Base-by-base conservation (phyloP, 306 rosid genomes). In the Casuarina glauca region DNA sequence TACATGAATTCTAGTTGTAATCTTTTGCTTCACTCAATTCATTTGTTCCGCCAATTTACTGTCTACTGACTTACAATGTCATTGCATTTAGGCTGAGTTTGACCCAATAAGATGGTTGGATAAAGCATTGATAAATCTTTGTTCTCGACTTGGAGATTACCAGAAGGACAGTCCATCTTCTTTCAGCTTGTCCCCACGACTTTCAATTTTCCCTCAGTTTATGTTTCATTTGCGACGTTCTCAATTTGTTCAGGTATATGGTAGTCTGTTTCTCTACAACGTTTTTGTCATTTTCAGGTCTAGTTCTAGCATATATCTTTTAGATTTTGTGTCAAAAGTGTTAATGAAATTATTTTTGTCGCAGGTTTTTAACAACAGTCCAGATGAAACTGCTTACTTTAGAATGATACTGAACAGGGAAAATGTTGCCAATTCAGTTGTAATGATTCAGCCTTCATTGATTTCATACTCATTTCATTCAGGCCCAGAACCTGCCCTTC, bases 101-200 rank as follows among this genome's bases (percentile, higher is more conserved):
- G 99, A 95, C 81, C 99, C 99, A 79, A 88, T 95, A 82, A 87
- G 98, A 87, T 95, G 99, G 99, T 73, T 95, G 91, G 99, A 95
- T 81, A 95, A 93, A 86, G 86, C 99, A 78, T 82, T 95, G 83
- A 95, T 95, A 82, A 91, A 88, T 82, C 61, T 95, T 74, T 93
- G 99, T 85, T 83, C 98, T 71, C 97, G 92, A 67, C 90, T 93
- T 82, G 99, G 99, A 78, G 97, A 95, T 64, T 95, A 86, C 83
- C 97, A 93, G 76, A 95, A 93, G 80, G 97, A 93, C 44, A 73
- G 83, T 45, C 93, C 97, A 64, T 88, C 97, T 63, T 93, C 99
- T 60, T 95, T 95, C 84, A 91, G 97, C 88, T 89, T 95, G 85
- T 93, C 97, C 81, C 97, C 97, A 61, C 90, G 97, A 84, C 84